Percentiles rank a stretch among this genome's conserved stretches.
These are phyloP conservation scores for Hippophae tibetana DNA, from an alignment of 306 rosid species.

Conservation along the genomic window DNA sequence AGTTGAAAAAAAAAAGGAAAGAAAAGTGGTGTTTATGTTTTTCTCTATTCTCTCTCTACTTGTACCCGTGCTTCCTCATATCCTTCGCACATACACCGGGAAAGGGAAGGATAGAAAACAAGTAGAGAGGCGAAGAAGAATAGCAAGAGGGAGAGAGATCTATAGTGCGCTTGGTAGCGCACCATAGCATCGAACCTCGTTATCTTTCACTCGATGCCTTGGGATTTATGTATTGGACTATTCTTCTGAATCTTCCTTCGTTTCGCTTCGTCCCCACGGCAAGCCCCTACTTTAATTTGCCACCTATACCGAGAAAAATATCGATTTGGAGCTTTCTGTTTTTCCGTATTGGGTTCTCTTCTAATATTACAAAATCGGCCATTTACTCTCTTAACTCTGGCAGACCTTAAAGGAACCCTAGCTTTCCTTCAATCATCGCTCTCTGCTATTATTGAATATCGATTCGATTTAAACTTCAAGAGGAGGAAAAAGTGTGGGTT, in stretches of 20 bases:
- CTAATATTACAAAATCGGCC: neutral
- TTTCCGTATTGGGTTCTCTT: neutral
- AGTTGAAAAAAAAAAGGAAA: conserved; percentile 20
- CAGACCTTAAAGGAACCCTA: conserved; percentile 37
- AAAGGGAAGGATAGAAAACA: conserved; percentile 4
- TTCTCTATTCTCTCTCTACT: conserved; percentile 1
- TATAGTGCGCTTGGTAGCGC: conserved; percentile 23
- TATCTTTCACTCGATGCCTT: conserved; percentile 15
- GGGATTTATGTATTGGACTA: conserved; percentile 24
- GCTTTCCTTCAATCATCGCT: conserved; percentile 14
- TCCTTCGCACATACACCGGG: conserved; percentile 1
- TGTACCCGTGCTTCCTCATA: conserved; percentile 8
- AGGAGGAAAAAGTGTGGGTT: conserved; percentile 23
- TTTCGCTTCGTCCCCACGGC: conserved; percentile 41
- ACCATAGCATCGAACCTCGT: conserved; percentile 8
- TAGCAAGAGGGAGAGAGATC: conserved; percentile 1
- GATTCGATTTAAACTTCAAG: conserved; percentile 21
- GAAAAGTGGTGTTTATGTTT: neutral
- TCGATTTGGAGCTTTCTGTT: conserved; percentile 18
- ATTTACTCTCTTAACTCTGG: conserved; percentile 18
- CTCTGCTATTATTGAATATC: conserved; percentile 19
- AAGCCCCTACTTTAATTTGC: conserved; percentile 19
- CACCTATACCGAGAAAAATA: neutral
- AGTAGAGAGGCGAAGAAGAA: conserved; percentile 2
- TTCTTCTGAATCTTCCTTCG: conserved; percentile 14